These are phyloP conservation scores for Groenewaldozyma salmanticensis DNA, from an alignment of 805 yeast species.

Conservation along the genomic window DNA sequence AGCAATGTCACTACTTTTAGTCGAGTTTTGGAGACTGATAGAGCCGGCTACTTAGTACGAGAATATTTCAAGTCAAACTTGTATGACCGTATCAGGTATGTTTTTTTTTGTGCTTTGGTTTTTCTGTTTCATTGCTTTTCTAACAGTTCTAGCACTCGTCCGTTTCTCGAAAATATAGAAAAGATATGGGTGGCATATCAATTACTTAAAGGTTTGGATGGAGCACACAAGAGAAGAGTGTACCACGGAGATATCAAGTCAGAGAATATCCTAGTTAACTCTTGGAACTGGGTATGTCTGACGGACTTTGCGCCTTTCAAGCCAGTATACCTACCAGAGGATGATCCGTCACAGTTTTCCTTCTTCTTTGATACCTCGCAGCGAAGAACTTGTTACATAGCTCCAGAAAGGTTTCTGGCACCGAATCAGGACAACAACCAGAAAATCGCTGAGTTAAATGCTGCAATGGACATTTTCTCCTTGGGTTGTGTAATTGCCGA, in stretches of 20 bases:
- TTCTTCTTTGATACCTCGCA: slow-evolving; percentile 89
- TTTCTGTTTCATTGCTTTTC: slow-evolving; percentile 11
- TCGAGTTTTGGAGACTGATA: slow-evolving; percentile 70
- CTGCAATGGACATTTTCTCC: slow-evolving; percentile 61
- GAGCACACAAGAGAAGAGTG: slow-evolving; percentile 52
- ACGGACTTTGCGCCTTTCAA: slow-evolving; percentile 79
- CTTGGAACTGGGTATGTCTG: slow-evolving; percentile 80
- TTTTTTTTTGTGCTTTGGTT: neutral
- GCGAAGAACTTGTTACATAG: slow-evolving; percentile 79
- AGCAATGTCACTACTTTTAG: slow-evolving; percentile 64
- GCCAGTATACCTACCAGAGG: slow-evolving; percentile 80
- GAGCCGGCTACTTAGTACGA: slow-evolving; percentile 85
- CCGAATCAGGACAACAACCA: slow-evolving; percentile 21
- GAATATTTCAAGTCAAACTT: slow-evolving; percentile 70
- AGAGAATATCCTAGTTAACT: slow-evolving; percentile 77
- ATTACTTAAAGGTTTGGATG: slow-evolving; percentile 49
- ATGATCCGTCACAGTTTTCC: slow-evolving; percentile 84
- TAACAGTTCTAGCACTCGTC: slow-evolving; percentile 55
- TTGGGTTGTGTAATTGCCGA: slow-evolving; percentile 79
- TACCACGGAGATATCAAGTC: slow-evolving; percentile 88
- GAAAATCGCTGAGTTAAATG: slow-evolving; percentile 32
- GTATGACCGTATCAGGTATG: slow-evolving; percentile 62
- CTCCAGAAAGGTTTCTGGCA: slow-evolving; percentile 76
- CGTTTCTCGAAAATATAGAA: slow-evolving; percentile 73
- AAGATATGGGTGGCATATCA: slow-evolving; percentile 81